Evolutionary conservation across 495 filamentous ascomycete genomes (phyloP), one percentile per base, ranked within the genome.

Genomic region (Achaetomiella virescens): DNA sequence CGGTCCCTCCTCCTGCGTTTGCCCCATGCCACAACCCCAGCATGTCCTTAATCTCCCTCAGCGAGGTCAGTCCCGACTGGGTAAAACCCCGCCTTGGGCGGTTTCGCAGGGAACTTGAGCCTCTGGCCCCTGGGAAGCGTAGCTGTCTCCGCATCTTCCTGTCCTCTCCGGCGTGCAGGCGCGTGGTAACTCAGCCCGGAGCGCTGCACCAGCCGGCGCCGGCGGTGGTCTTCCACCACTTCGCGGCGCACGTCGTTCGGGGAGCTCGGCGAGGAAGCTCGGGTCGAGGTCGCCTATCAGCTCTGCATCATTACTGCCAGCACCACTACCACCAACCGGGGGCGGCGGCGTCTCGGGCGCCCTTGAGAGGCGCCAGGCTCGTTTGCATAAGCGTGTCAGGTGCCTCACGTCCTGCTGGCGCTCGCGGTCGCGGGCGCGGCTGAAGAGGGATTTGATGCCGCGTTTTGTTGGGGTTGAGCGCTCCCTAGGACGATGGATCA

Each of bases 181-280:
- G 20, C 33, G 6, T 67, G 25, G 51, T 63, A 52, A 43, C 62
- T 63, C 27, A 72, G 56, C 15, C 61, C 68, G 14, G 66, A 55
- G 29, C 59, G 62, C n/a, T 67, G 67, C 5, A 66, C 68, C 11
- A 84, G 72, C 10, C 77, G 81, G 0, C 76, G 70, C 15, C 82
- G 82, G 11, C 77, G 76, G 54, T 89, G 83, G 61, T 96, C 84
- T 6, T 78, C 83, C 9, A 95, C 66, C 14, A 96, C 77, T 72
- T 96, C 91, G 20, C 69, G 69, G 33, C 89, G 83, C 46, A 96
- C 79, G 48, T 95, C 88, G n/a, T 52, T 87, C 84, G 0, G 91
- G 91, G 0, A 96, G 73, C 20, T 89, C 90, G 12, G 85, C 82
- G 31, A 96, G 82, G 70, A 93, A 91, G 6, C 82, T 83, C 0